Evolutionary conservation across 768 basidiomycete species (phyloP), one percentile per base, ranked within the genome.

Genomic region (Hirschioporus abietinus): DNA sequence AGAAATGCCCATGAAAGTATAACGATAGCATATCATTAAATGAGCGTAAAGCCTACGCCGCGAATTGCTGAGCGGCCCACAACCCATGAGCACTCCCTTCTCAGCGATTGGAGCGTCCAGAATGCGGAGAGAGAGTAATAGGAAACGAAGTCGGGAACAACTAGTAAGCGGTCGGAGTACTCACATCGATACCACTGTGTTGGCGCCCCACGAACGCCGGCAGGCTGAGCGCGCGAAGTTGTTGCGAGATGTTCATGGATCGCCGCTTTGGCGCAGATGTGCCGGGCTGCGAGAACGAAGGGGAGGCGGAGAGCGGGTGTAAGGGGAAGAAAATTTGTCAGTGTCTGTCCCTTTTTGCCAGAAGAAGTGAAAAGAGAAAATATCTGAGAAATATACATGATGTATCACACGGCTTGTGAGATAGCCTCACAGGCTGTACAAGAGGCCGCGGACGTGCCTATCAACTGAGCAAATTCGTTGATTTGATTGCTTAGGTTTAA

Each of bases 151-250:
- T 59, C 63, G 66, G 71, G 64, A 20, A 20, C 9, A 52, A 15
- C 57, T 26, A 25, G 30, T 60, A 30, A 30, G 30, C 30, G 30
- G 30, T 3, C 30, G 30, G 30, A 3, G 30, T 30, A 87, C 92
- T 81, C 68, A 95, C 96, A 77, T 95, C 94, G 36, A 96, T 90
- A 25, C 96, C 96, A 72, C 87, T 87, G 77, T 99, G 96, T 65
- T 87, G 82, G 71, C 91, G 86, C 24, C 96, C 96, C 75, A 89
- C 79, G 73, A 99, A 99, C 7, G 83, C 81, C 5, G 85, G 82
- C 60, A 98, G 78, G 10, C 83, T 84, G 58, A 98, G 85, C n/a
- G 82, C 81, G 36, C 82, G 81, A 61, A 97, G 80, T 75, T 96
- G 93, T n/a, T 84, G 83, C 42, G 86, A 75, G 65, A 96, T 89